Base-by-base conservation (phyloP, 2,329 filamentous ascomycete genomes). In the Claviceps sp. region DNA sequence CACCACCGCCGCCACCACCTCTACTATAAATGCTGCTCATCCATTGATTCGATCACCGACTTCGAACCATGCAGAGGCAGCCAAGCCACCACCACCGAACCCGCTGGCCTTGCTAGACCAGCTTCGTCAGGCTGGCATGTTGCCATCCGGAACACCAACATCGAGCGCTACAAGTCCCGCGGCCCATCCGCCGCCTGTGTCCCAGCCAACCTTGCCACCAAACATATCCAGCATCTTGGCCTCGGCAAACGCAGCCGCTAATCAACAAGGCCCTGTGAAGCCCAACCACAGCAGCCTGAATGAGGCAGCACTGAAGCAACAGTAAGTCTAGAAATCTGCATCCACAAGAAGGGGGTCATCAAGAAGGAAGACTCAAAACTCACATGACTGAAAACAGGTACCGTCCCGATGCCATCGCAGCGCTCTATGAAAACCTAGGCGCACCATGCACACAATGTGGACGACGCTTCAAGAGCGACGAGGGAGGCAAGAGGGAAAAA, bases 361-460 rank as follows among this genome's bases (percentile, higher is more conserved):
- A n/a, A 40, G n/a, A 40, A 40, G 2, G 9, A 16, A 8, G 47
- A 5, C 9, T 26, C 4, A 44, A 13, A 23, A 16, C 7, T 45
- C 45, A 26, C n/a, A 45, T 36, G 7, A 29, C 5, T 13, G 9
- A 16, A n/a, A 26, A 14, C 4, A 53, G 85, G 60, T 84, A 83
- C 56, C 86, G 87, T 16, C 83, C 85, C 14, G 78, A 88, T 57
- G 72, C 95, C 14, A 74, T 95, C 7, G 74, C 80, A 17, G 75
- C 75, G 17, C 77, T 97, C 8, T 91, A 95, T 63, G 87, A 91
- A 54, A 80, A 84, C 20, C 79, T 88, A 40, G 87, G 91, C 0
- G 86, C 89, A 53, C 86, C 90, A 52, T 98, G 93, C 66, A 87
- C 85, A 13, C 91, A 91, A 53, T 98, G 93, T 64, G 93, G 91